These are phyloP conservation scores for Thymus quinquecostatus DNA, from an alignment of 257 asterid genomes.

Conservation along the genomic window DNA sequence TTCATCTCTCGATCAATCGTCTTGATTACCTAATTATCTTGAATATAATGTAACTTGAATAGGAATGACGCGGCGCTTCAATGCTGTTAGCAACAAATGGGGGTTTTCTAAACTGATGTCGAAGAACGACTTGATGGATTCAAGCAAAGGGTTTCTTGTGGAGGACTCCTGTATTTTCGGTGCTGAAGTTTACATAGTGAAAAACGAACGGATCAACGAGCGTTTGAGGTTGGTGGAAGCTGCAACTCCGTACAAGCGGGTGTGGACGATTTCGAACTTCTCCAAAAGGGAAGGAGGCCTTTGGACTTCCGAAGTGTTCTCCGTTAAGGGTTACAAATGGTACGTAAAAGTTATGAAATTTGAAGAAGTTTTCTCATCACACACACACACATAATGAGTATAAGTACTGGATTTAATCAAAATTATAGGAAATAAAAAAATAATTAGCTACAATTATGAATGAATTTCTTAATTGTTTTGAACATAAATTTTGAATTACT, in stretches of 20 bases:
- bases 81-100: slow-evolving; percentile 22
- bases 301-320: background rate
- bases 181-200: slow-evolving; percentile 28
- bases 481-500: no score
- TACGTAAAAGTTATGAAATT: background rate
- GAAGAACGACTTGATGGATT: slow-evolving; percentile 9
- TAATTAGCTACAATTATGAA: no score
- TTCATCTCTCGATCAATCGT: no score
- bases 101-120: slow-evolving; percentile 37
- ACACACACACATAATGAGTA: no score
- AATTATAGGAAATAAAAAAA: no score
- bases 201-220: slow-evolving; percentile 16
- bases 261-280: background rate
- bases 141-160: slow-evolving; percentile 29
- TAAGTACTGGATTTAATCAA: no score
- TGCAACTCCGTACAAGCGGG: background rate
- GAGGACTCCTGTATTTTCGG: slow-evolving; percentile 40
- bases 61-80: slow-evolving; percentile 27
- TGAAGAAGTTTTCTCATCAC: no score
- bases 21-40: no score
- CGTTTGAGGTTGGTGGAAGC: background rate
- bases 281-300: background rate
- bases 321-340: background rate
- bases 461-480: no score
- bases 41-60: background rate